These are phyloP conservation scores for Pseudopyrenochaeta lycopersici DNA, from an alignment of 2,329 filamentous ascomycete species.

Conservation along the genomic window DNA sequence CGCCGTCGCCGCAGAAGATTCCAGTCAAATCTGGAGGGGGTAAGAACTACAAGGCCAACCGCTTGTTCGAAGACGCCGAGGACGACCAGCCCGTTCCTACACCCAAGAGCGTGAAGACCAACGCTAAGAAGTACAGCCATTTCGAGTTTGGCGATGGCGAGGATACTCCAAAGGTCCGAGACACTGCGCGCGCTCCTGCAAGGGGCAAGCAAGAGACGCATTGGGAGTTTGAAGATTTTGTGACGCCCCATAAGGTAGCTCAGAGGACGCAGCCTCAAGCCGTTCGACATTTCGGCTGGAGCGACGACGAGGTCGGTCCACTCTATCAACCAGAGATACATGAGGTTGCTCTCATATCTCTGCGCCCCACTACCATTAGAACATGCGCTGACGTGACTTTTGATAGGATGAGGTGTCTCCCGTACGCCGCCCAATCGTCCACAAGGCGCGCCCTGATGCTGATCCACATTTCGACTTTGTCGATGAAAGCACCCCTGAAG, in stretches of 20 bases:
- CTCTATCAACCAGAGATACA: slow-evolving; percentile 24
- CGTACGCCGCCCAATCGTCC: slow-evolving; percentile 65
- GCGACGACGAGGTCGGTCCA: slow-evolving; percentile 68
- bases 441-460: slow-evolving; percentile 79
- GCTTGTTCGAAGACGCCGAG: slow-evolving; percentile 67
- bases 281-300: slow-evolving; percentile 78
- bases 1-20: slow-evolving; percentile 54
- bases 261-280: slow-evolving; percentile 73
- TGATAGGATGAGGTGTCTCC: slow-evolving; percentile 66
- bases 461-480: slow-evolving; percentile 84
- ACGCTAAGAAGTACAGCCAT: slow-evolving; percentile 84
- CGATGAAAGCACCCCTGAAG: slow-evolving; percentile 73
- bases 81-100: slow-evolving; percentile 38
- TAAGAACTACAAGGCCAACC: slow-evolving; percentile 62
- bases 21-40: slow-evolving; percentile 56
- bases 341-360: slow-evolving; percentile 16
- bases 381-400: slow-evolving; percentile 26
- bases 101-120: slow-evolving; percentile 65
- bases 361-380: neutral
- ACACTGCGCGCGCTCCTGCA: slow-evolving; percentile 32
- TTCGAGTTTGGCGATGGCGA: slow-evolving; percentile 80
- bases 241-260: slow-evolving; percentile 79
- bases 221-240: slow-evolving; percentile 90
- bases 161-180: slow-evolving; percentile 41
- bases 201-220: slow-evolving; percentile 71